These are phyloP conservation scores for Vitis labrusca DNA, from an alignment of 164 flowering plant genomes.

Conservation along the genomic window DNA sequence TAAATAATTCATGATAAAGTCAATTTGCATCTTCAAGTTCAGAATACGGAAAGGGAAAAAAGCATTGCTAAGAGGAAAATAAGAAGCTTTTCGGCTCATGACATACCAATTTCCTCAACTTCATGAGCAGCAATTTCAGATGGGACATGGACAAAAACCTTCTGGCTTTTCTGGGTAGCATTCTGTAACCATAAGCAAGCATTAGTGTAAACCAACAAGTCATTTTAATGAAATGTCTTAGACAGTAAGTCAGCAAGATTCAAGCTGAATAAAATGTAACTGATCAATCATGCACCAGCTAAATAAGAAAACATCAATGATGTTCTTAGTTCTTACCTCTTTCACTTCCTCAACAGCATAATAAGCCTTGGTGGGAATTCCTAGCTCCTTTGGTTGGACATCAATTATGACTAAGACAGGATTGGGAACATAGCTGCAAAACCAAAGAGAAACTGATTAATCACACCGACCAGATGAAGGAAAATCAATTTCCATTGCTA, in stretches of 20 bases:
- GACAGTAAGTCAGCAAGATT: no score
- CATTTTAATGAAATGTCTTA: no score
- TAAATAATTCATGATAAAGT: neutral
- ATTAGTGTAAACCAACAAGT: neutral
- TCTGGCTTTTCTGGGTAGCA: slow-evolving; percentile 98
- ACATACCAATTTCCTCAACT: slow-evolving; percentile 97
- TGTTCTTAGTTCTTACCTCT: slow-evolving; percentile 50
- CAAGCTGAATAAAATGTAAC: no score
- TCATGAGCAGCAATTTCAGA: slow-evolving; percentile 99
- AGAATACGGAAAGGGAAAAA: neutral
- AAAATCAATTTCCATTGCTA: neutral
- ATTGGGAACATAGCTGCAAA: slow-evolving; percentile 81
- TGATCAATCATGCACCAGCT: no score
- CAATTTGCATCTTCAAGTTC: neutral
- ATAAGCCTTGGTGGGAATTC: slow-evolving; percentile 96
- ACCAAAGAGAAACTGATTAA: neutral
- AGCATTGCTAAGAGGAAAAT: neutral
- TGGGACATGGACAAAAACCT: slow-evolving; percentile 93
- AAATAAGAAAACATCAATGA: no score
- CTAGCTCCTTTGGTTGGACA: slow-evolving; percentile 95
- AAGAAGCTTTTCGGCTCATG: neutral
- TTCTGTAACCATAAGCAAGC: slow-evolving; percentile 48
- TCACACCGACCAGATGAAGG: neutral
- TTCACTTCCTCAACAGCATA: slow-evolving; percentile 96
- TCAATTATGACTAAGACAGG: slow-evolving; percentile 97